phyloP scores from a whole-genome alignment of 208 protist genomes.

The Phytomonas sp. region DNA sequence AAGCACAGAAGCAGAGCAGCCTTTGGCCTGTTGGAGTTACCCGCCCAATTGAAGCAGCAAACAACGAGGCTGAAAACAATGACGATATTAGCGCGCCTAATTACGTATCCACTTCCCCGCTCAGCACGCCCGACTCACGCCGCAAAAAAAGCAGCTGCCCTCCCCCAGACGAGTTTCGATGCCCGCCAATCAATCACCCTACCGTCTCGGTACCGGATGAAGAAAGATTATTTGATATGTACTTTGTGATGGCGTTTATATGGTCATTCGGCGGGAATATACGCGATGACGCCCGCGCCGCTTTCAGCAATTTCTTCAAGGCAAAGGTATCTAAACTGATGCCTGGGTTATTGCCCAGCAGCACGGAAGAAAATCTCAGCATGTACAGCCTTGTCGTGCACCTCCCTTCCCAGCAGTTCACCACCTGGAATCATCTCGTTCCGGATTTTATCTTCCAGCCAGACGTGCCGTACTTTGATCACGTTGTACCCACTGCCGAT shows the following conservation, averaged over 20 bases:
- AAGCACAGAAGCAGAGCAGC: conserved; percentile 32
- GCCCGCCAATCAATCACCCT: conserved; percentile 44
- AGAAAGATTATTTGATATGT: conserved; percentile 81
- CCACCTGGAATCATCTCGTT: conserved; percentile 88
- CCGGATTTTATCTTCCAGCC: conserved; percentile 85
- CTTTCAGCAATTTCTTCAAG: conserved; percentile 84
- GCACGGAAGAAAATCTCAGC: conserved; percentile 29
- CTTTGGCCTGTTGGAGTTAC: conserved; percentile 48
- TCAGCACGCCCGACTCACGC: background rate
- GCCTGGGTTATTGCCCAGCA: conserved; percentile 30
- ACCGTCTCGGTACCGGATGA: conserved; percentile 35
- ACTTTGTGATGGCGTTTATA: conserved; percentile 94
- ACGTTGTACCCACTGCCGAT: conserved; percentile 94
- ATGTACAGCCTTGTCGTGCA: conserved; percentile 94
- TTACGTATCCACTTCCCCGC: conserved; percentile 14
- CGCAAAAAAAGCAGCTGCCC: conserved; percentile 19
- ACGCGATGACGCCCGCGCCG: conserved; percentile 70
- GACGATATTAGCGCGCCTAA: conserved; percentile 15
- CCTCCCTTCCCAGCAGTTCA: conserved; percentile 74
- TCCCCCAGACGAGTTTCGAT: conserved; percentile 62
- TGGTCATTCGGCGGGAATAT: conserved; percentile 95
- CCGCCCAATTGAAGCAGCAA: conserved; percentile 21
- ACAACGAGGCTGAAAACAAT: conserved; percentile 16
- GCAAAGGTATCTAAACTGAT: conserved; percentile 56
- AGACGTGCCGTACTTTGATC: conserved; percentile 88